Evolutionary conservation across 2,329 filamentous ascomycete species (phyloP), one percentile per base, ranked within the genome.

Genomic region (Cryphonectria carpinicola): DNA sequence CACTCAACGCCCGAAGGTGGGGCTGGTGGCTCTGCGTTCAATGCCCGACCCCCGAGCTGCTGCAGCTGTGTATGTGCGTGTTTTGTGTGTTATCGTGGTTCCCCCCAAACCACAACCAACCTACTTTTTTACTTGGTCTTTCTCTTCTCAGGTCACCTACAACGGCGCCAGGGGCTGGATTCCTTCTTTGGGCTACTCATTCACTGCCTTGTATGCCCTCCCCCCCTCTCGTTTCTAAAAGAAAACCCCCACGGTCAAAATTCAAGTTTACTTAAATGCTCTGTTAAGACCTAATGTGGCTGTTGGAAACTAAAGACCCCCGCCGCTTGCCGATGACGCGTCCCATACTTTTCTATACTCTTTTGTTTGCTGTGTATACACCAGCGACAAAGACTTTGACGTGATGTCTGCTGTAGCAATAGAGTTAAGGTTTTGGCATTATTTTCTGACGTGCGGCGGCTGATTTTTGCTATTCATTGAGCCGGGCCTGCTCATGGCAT

Each of bases 301-400:
- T 69, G 6, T 37, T 58, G 32, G 46, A 46, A 58, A 60, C 28
- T 43, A 19, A 22, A n/a, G 32, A 49, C 56, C 69, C 70, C 70
- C 70, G 71, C 64, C 71, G 65, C 58, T 58, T 74, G 72, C 73
- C 73, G 74, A 74, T 77, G 71, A 77, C 75, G 76, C 75, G 75
- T 74, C 73, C 70, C 65, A 39, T 54, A 25, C 7, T 32, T 35
- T 37, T 61, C 41, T 7, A 22, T 49, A 3, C 8, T 11, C 17
- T 22, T 46, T 46, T 22, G 32, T 32, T 46, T 46, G 6, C 46
- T n/a, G 22, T 49, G 22, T n/a, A 22, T 19, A 32, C 17, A 58
- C 56, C 43, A 17, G 22, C 54, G 25, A 28, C 22, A 14, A 22
- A n/a, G 28, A n/a, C 3, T 54, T 62, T 66, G 67, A 49, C 35